Conservation (phyloP, 805 yeast species). For the Candida taoyuanica region DNA sequence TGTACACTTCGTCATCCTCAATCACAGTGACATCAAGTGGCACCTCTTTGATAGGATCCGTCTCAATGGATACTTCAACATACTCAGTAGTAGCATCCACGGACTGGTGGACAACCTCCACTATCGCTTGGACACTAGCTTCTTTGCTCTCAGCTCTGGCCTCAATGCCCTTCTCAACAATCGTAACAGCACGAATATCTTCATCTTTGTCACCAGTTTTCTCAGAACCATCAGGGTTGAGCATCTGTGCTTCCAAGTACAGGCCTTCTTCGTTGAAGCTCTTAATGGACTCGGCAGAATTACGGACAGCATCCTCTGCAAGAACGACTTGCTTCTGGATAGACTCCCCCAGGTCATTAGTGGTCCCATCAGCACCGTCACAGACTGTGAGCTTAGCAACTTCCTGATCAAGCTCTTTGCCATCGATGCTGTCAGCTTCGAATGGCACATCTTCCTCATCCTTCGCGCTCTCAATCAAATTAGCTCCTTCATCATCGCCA, state of each 20-base stretch:
- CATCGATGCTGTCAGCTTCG: not conserved
- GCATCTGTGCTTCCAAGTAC: slow-evolving; percentile 11
- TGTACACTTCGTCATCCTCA: slow-evolving; percentile 31
- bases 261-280: slow-evolving; percentile 14
- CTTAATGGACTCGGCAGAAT: slow-evolving; percentile 6
- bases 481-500: not conserved
- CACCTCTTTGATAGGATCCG: slow-evolving; percentile 10
- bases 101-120: not conserved
- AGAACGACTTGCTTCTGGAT: not conserved
- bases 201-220: slow-evolving; percentile 2
- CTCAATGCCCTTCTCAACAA: not conserved
- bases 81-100: slow-evolving; percentile 3
- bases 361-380: not conserved
- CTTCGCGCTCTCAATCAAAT: no score
- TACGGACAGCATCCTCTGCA: not conserved
- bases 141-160: not conserved
- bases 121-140: slow-evolving; percentile 1
- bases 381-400: slow-evolving; percentile 1
- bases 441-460: slow-evolving; percentile 1
- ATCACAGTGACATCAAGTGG: slow-evolving; percentile 22
- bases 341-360: no score
- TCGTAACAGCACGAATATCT: slow-evolving; percentile 1
- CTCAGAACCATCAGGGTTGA: slow-evolving; percentile 12
- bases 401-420: not conserved
- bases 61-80: slow-evolving; percentile 11